Base-by-base conservation (phyloP, 768 basidiomycete species). In the Cystobasidium onofrii region DNA sequence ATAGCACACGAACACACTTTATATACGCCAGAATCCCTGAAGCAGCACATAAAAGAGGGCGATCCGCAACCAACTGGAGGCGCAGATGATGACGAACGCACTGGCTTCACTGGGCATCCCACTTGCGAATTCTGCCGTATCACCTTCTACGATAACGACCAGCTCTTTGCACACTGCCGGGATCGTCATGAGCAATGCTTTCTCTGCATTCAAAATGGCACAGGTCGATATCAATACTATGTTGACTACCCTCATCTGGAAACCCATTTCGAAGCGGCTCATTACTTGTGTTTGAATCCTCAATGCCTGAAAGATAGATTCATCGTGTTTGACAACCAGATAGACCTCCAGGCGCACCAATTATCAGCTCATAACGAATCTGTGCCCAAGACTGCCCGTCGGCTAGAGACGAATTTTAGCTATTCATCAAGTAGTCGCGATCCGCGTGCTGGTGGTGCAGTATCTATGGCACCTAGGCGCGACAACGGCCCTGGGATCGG, bases 181-280 rank as follows among this genome's bases (percentile, higher is more conserved):
- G 89, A 93, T 79, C 84, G 84, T 62, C 95, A 99, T 82, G 95
- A 99, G 81, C 94, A 98, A 78, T 98, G 95, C 80, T 96, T 96
- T 77, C 81, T 99, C 17, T 99, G 96, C 81, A 55, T 75, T 0
- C 50, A 73, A 39, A 92, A 91, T 80, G 85, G 89, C 33, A 86
- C 88, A 71, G 92, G 89, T 7, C 84, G 86, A 76, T 87, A 93
- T 81, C 87, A 92, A 82, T 93, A 96, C 92, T 96, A 17, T 39
- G 55, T 34, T 27, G 43, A 74, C 23, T 60, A 94, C 90, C 81
- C 92, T 91, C 86, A 91, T 75, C 93, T 90, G 88, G 90, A 92
- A 80, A 82, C 82, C 50, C 91, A 93, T 78, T 91, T 90, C 81
- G 86, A 85, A 76, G 84, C 83, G 33, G 87, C 84, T 1, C 95